Evolutionary conservation across 805 yeast genomes (phyloP).

Genomic region (Pichia exigua): DNA sequence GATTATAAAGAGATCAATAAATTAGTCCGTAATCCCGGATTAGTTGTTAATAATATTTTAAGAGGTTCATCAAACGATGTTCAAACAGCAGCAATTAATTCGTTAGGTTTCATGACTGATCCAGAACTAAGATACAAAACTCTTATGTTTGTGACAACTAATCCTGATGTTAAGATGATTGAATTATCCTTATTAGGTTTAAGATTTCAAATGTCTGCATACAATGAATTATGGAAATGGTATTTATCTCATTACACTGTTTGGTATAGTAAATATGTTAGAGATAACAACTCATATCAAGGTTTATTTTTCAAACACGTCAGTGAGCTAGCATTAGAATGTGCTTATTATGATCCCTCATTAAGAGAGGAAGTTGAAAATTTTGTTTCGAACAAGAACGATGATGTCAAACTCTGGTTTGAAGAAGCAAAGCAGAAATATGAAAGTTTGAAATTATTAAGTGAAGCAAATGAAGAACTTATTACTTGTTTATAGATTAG

Average conservation of each 20-base stretch:
- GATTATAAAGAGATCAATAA: constrained; percentile 56
- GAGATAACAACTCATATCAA: constrained; percentile 30
- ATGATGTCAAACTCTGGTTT: constrained; percentile 18
- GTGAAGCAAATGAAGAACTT: constrained; percentile 18
- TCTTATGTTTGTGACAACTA: constrained; percentile 48
- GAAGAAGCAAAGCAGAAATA: constrained; percentile 15
- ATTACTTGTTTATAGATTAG: constrained; percentile 2
- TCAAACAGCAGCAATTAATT: constrained; percentile 48
- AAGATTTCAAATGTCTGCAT: constrained; percentile 29
- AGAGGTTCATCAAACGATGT: constrained; percentile 29
- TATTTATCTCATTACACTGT: constrained; percentile 41
- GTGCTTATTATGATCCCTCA: constrained; percentile 18
- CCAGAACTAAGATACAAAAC: constrained; percentile 43
- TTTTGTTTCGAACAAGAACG: constrained; percentile 17
- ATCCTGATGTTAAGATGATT: constrained; percentile 46
- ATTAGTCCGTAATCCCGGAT: constrained; percentile 42
- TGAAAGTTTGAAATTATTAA: constrained; percentile 21
- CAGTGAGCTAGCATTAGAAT: constrained; percentile 33
- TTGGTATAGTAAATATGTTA: constrained; percentile 43
- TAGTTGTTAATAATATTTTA: constrained; percentile 33
- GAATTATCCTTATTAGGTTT: constrained; percentile 55
- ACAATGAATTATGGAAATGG: constrained; percentile 47
- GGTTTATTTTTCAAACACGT: constrained; percentile 40
- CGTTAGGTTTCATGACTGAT: constrained; percentile 43
- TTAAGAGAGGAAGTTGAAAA: constrained; percentile 13